Evolutionary conservation across 176 grass and related monocot species (phyloP).

Genomic region (Luzula sylvatica): DNA sequence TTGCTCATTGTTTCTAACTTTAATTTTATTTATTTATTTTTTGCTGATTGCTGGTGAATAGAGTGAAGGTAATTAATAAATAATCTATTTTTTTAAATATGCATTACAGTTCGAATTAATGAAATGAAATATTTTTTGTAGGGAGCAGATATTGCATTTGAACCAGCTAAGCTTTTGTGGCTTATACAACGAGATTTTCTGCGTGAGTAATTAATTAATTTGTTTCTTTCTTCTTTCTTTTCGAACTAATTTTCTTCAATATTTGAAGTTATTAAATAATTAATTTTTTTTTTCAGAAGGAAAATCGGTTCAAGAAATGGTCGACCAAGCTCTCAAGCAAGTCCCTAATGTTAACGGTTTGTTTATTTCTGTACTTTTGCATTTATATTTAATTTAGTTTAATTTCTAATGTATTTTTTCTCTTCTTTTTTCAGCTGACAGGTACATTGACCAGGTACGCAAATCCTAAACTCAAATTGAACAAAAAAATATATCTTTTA

Average conservation of each 20-base stretch:
- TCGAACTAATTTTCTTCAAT: neutral
- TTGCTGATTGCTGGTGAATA: slow-evolving; percentile 28
- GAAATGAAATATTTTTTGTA: slow-evolving; percentile 20
- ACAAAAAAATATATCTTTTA: slow-evolving; percentile 13
- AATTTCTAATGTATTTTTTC: slow-evolving; percentile 5
- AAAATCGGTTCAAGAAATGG: slow-evolving; percentile 93
- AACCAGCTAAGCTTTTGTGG: slow-evolving; percentile 94
- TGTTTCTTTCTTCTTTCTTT: slow-evolving; percentile 10
- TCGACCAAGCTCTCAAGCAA: slow-evolving; percentile 69
- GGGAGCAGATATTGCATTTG: slow-evolving; percentile 93
- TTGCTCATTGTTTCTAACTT: slow-evolving; percentile 29
- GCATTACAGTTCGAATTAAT: slow-evolving; percentile 8
- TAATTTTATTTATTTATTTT: slow-evolving; percentile 11
- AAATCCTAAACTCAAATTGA: slow-evolving; percentile 19
- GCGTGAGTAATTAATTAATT: no score
- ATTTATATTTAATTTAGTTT: neutral
- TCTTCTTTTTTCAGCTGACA: slow-evolving; percentile 58
- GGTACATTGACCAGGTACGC: slow-evolving; percentile 71
- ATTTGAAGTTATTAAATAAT: neutral
- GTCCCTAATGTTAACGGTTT: slow-evolving; percentile 73
- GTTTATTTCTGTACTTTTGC: slow-evolving; percentile 15
- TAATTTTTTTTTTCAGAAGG: slow-evolving; percentile 58
- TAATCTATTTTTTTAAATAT: neutral
- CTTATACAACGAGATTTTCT: slow-evolving; percentile 95
- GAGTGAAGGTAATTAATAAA: slow-evolving; percentile 71